A percentile compares a stretch with the other conserved stretches of the same genome.
Evolutionary conservation across 2,329 filamentous ascomycete genomes (phyloP).

Genomic region (Apiospora aurea): DNA sequence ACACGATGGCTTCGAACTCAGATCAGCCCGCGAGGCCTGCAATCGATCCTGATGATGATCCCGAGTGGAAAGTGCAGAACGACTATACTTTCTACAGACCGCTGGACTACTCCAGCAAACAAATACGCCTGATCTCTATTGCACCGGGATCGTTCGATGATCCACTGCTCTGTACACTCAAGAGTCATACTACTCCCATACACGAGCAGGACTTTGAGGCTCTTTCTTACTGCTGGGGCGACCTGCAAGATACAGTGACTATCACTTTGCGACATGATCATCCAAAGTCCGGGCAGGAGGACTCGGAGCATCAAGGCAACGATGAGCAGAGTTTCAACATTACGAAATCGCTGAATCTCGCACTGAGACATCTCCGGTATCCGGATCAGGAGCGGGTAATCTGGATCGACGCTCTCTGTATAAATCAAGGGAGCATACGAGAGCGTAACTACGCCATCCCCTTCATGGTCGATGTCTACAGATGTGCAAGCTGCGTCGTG

Average conservation of each 20-base stretch:
- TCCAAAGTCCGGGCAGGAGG: background rate
- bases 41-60: constrained; percentile 18
- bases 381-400: constrained; percentile 6
- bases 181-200: background rate
- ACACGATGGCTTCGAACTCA: background rate
- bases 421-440: constrained; percentile 25
- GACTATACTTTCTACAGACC: constrained; percentile 25
- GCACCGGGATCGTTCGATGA: constrained; percentile 17
- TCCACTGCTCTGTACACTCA: constrained; percentile 23
- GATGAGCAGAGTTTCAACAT: constrained; percentile 23
- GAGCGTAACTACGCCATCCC: constrained; percentile 26
- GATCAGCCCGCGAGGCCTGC: background rate
- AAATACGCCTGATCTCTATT: constrained; percentile 25
- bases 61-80: constrained; percentile 26
- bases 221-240: constrained; percentile 25
- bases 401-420: constrained; percentile 26
- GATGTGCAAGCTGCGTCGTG: constrained; percentile 8
- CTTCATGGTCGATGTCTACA: constrained; percentile 25
- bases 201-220: constrained; percentile 17
- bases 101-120: constrained; percentile 22
- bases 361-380: constrained; percentile 19
- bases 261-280: constrained; percentile 23
- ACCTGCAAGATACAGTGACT: constrained; percentile 21
- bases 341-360: constrained; percentile 15
- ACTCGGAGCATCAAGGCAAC: background rate